Percentiles rank a stretch among this genome's conserved stretches.
phyloP scores from a whole-genome alignment of 139 green algal genomes.

The Chlorella sp. region DNA sequence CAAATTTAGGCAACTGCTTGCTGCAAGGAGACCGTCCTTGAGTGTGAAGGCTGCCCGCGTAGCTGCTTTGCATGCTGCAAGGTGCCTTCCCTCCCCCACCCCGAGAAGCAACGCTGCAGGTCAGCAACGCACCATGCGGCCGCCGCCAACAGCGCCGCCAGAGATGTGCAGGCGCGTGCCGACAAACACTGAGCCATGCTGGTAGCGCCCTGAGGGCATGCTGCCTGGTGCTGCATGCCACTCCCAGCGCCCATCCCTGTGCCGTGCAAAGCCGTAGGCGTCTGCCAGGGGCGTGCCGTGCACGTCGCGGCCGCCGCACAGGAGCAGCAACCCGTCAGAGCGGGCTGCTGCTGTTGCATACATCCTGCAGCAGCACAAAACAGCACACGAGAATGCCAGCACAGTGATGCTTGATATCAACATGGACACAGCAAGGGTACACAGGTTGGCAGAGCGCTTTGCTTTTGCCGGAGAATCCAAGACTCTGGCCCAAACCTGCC shows the following conservation, averaged over 20 bases:
- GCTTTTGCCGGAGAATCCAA: too few relatives aligned
- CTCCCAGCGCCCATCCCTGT: conserved; percentile 97
- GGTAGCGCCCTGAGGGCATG: conserved; percentile 89
- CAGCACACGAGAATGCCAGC: not conserved
- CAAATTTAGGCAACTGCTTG: not conserved
- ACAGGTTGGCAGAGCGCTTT: too few relatives aligned
- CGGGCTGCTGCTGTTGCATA: conserved; percentile 91
- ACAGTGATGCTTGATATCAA: not conserved
- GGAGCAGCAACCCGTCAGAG: conserved; percentile 90
- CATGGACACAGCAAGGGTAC: not conserved
- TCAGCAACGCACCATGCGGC: conserved; percentile 67
- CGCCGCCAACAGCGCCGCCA: conserved; percentile 92
- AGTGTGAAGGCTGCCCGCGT: not conserved
- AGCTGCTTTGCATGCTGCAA: not conserved
- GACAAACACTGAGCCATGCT: conserved; percentile 96
- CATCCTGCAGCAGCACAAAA: conserved; percentile 64
- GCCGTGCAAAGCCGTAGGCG: conserved; percentile 92
- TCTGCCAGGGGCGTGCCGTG: conserved; percentile 77
- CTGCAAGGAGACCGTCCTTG: not conserved
- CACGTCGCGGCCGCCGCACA: conserved; percentile 88
- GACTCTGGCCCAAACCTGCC: not conserved
- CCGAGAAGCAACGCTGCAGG: not conserved
- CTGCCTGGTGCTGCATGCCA: conserved; percentile 92
- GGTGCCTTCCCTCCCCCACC: not conserved
- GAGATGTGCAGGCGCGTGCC: conserved; percentile 87